Percentiles rank a stretch among this genome's conserved stretches.
These are phyloP conservation scores for Lasiosphaeria miniovina DNA, from an alignment of 495 filamentous ascomycete species.

Conservation along the genomic window DNA sequence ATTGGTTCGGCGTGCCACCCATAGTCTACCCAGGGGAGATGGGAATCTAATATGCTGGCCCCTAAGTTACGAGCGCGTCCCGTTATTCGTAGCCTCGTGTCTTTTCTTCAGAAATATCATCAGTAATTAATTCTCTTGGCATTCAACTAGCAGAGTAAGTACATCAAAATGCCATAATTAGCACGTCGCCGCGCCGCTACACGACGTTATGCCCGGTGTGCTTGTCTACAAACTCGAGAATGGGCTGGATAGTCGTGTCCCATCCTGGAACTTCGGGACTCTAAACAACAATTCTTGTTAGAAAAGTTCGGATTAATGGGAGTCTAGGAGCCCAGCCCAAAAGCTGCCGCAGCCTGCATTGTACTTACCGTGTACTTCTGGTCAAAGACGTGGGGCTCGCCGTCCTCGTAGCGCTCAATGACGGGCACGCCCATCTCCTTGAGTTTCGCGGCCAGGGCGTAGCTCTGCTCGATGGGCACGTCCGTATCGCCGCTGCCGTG, in stretches of 20 bases:
- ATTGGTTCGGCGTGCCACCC: too few relatives aligned
- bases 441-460: conserved; percentile 20
- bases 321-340: not conserved
- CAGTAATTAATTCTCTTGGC: too few relatives aligned
- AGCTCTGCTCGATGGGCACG: conserved; percentile 24
- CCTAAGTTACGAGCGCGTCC: too few relatives aligned
- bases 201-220: conserved; percentile 9
- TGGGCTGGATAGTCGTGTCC: conserved; percentile 25
- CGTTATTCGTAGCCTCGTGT: too few relatives aligned
- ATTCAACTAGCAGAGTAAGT: too few relatives aligned
- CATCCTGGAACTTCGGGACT: conserved; percentile 20
- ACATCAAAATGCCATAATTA: too few relatives aligned
- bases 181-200: too few relatives aligned
- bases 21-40: too few relatives aligned
- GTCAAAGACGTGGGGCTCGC: conserved; percentile 25
- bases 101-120: too few relatives aligned
- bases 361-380: conserved; percentile 25
- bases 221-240: conserved; percentile 25
- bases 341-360: too few relatives aligned
- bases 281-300: conserved; percentile 7
- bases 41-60: too few relatives aligned
- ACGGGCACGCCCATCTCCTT: conserved; percentile 21
- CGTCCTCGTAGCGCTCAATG: conserved; percentile 25
- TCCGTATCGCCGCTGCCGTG: conserved; percentile 25
- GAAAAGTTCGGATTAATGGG: not conserved